Evolutionary conservation across 139 green algal species (phyloP).

Genomic region (Chlorella vulgaris): DNA sequence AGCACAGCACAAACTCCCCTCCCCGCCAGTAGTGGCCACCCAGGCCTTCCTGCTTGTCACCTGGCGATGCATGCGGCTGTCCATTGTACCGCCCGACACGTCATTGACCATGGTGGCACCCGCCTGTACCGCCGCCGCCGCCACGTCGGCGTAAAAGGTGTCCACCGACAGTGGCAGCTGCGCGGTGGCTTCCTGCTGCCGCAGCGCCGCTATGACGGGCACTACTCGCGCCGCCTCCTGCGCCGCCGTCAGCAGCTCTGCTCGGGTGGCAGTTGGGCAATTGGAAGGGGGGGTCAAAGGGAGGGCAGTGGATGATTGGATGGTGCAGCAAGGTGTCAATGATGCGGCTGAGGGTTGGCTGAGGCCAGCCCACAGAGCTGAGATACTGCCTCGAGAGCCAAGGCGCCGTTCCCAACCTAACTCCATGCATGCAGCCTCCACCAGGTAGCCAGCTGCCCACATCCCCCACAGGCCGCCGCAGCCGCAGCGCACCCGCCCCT

Average conservation of each 20-base stretch:
- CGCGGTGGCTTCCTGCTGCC: slow-evolving; percentile 35
- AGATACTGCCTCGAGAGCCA: too few relatives aligned
- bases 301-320: too few relatives aligned
- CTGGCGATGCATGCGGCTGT: slow-evolving; percentile 74
- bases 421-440: too few relatives aligned
- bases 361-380: too few relatives aligned
- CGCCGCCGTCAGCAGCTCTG: slow-evolving; percentile 48
- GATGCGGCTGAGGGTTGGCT: background rate
- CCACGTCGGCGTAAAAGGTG: slow-evolving; percentile 91
- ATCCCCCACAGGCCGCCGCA: too few relatives aligned
- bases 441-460: too few relatives aligned
- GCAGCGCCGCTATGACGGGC: slow-evolving; percentile 75
- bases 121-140: slow-evolving; percentile 65
- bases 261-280: background rate
- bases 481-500: slow-evolving; percentile 47
- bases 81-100: slow-evolving; percentile 83
- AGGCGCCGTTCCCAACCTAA: too few relatives aligned
- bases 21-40: too few relatives aligned
- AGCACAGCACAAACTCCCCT: too few relatives aligned
- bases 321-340: background rate
- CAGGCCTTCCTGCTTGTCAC: too few relatives aligned
- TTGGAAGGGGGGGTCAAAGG: too few relatives aligned
- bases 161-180: slow-evolving; percentile 83
- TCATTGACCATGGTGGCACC: slow-evolving; percentile 97
- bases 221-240: slow-evolving; percentile 84